A percentile compares a stretch with the other conserved stretches of the same genome.
Conservation (phyloP, 1,284 basidiomycete genomes). For the Anthracocystis setariae region DNA sequence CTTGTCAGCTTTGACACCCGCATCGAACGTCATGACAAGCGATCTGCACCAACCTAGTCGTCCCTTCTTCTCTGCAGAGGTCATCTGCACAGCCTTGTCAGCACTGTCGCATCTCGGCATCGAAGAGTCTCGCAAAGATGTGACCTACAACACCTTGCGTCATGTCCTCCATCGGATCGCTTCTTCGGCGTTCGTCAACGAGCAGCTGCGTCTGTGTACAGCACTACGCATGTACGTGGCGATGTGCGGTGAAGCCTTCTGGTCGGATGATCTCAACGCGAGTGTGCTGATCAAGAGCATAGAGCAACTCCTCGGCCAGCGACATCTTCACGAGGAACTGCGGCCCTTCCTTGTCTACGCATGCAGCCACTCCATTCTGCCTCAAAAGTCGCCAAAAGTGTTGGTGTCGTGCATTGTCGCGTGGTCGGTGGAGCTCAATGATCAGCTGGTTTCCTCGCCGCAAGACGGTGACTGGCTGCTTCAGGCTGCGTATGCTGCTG, state of each 20-base stretch:
- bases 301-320: slow-evolving; percentile 75
- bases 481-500: slow-evolving; percentile 21
- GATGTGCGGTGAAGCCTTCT: slow-evolving; percentile 33
- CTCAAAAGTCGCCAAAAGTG: slow-evolving; percentile 4
- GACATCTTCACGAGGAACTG: slow-evolving; percentile 76
- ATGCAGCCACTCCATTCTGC: slow-evolving; percentile 19
- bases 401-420: slow-evolving; percentile 33
- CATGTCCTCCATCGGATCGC: slow-evolving; percentile 78
- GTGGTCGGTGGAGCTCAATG: slow-evolving; percentile 13
- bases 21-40: neutral
- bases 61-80: slow-evolving; percentile 30
- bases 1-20: slow-evolving; percentile 18
- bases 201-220: slow-evolving; percentile 82
- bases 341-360: slow-evolving; percentile 74
- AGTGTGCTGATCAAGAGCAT: slow-evolving; percentile 76
- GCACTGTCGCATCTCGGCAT: slow-evolving; percentile 18
- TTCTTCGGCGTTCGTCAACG: slow-evolving; percentile 80
- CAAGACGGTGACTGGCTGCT: slow-evolving; percentile 18
- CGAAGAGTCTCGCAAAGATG: slow-evolving; percentile 15
- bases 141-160: slow-evolving; percentile 68
- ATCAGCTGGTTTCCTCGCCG: slow-evolving; percentile 1
- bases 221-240: slow-evolving; percentile 71
- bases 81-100: slow-evolving; percentile 19
- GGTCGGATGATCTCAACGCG: slow-evolving; percentile 44
- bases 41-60: slow-evolving; percentile 46